Percentiles rank a stretch among this genome's conserved stretches.
phyloP scores from a whole-genome alignment of 169 alveolate genomes.

The Plasmodium cynomolgi region DNA sequence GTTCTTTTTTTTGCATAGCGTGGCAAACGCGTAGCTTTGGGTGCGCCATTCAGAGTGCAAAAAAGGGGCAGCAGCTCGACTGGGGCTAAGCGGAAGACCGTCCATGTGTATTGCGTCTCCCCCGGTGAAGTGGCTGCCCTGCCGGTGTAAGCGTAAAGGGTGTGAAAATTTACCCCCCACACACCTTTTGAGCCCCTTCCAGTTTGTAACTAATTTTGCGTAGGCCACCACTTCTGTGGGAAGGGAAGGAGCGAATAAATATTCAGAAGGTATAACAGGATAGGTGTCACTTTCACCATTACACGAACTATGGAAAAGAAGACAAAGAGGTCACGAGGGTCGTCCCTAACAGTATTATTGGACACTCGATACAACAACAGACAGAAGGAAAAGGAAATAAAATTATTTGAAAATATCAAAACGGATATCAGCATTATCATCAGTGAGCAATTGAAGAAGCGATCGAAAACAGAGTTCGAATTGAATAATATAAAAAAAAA shows the following conservation, averaged over 20 bases:
- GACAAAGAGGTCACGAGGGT: not conserved
- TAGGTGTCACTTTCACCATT: not conserved
- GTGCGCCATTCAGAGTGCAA: not conserved
- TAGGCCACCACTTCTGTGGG: not conserved
- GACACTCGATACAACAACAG: constrained; percentile 8
- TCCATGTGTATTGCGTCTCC: not conserved
- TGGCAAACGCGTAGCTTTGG: not conserved
- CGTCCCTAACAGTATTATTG: not conserved
- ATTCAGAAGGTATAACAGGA: not conserved
- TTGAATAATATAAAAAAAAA: constrained; percentile 59
- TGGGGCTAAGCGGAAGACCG: not conserved
- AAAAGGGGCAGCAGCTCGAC: not conserved
- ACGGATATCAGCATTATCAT: constrained; percentile 69
- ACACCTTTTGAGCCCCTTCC: not conserved
- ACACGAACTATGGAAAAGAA: constrained; percentile 20
- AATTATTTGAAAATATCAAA: constrained; percentile 73
- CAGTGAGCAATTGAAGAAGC: constrained; percentile 46
- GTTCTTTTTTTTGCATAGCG: not conserved
- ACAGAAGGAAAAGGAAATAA: constrained; percentile 63
- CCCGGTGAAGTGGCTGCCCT: not conserved
- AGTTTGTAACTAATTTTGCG: not conserved
- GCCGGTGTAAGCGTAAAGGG: not conserved
- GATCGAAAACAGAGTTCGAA: constrained; percentile 55
- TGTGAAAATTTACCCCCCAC: not conserved
- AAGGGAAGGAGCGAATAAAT: not conserved